Evolutionary conservation across 345 rosid species (phyloP).

Genomic region (Sapria himalayana): DNA sequence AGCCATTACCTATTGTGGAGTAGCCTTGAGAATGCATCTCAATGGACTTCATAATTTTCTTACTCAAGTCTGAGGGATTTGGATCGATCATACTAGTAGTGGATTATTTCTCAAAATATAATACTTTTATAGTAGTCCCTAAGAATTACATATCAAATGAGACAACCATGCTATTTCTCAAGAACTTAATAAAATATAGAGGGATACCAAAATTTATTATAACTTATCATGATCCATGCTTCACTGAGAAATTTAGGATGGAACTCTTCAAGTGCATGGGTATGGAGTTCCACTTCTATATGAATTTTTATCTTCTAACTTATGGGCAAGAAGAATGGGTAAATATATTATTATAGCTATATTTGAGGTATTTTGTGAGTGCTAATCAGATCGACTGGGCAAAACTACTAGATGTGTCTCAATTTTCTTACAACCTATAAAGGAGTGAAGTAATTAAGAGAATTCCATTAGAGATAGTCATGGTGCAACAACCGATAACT

Average conservation of each 20-base stretch:
- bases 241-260: slow-evolving; percentile 2
- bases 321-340: neutral
- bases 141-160: neutral
- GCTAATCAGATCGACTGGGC: neutral
- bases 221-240: neutral
- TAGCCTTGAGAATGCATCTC: too few species aligned
- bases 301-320: neutral
- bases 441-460: fast-evolving
- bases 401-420: neutral
- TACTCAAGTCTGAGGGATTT: too few species aligned
- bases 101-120: too few species aligned
- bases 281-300: neutral
- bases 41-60: too few species aligned
- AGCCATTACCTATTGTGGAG: too few species aligned
- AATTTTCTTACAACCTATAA: slow-evolving; percentile 6
- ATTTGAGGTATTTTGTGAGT: neutral
- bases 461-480: neutral
- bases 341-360: neutral
- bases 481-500: neutral
- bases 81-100: too few species aligned
- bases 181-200: slow-evolving; percentile 2
- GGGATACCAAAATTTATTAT: neutral
- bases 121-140: too few species aligned
- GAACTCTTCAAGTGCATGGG: slow-evolving; percentile 5
- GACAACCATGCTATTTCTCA: neutral